Percentiles rank a stretch among this genome's conserved stretches.
Conservation (phyloP, 78 protist species). For the Salpingoeca rosetta region DNA sequence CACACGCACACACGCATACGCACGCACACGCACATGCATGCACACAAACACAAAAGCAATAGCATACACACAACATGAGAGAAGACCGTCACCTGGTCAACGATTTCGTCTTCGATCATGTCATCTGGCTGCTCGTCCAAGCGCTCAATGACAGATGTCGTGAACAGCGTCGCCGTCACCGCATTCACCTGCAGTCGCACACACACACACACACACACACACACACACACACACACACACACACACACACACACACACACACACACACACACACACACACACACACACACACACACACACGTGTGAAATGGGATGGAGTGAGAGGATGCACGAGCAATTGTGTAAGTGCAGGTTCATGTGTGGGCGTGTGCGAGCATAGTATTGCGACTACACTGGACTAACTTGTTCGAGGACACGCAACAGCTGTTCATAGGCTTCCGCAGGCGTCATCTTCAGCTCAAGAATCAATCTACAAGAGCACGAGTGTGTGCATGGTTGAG, state of each 20-base stretch:
- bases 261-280: too few relatives aligned
- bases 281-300: too few relatives aligned
- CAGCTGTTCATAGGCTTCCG: slow-evolving; percentile 71
- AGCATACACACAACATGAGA: neutral
- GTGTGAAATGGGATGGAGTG: neutral
- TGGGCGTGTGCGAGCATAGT: neutral
- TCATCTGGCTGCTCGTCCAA: neutral
- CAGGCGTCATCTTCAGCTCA: slow-evolving; percentile 70
- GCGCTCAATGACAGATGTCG: neutral
- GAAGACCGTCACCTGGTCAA: too few relatives aligned
- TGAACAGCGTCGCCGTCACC: slow-evolving; percentile 48
- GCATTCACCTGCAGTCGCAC: slow-evolving; percentile 41
- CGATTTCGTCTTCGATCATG: neutral
- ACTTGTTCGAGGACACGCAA: slow-evolving; percentile 58
- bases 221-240: too few relatives aligned
- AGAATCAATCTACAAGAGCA: slow-evolving; percentile 29
- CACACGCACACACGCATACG: neutral
- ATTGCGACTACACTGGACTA: neutral
- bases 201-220: too few relatives aligned
- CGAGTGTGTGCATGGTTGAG: slow-evolving; percentile 27
- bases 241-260: too few relatives aligned
- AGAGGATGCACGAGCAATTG: neutral
- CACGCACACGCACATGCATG: neutral
- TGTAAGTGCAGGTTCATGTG: neutral
- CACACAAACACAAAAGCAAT: too few relatives aligned